Base-by-base conservation (phyloP, 2,329 filamentous ascomycete genomes). In the Lasiodiplodia hormozganensis region DNA sequence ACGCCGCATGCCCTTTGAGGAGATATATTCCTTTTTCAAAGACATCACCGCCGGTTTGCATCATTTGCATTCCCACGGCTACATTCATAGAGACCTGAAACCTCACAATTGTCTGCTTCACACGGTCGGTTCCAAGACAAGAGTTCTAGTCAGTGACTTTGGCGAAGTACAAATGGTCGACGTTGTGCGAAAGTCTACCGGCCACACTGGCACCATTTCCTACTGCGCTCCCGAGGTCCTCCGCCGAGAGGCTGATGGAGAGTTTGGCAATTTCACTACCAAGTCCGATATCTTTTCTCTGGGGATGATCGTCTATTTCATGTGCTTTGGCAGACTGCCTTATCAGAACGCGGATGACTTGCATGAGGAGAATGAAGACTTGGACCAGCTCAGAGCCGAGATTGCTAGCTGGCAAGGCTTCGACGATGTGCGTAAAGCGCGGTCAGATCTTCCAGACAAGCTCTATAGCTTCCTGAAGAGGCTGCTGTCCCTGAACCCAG, bases 251-350 rank as follows among this genome's bases (percentile, higher is more conserved):
- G 80, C 86, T 0, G 85, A 84, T 34, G 95, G 95, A 0, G 86
- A 86, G 0, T 95, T 92, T 73, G 94, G 92, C 8, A 97, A 98
- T 76, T 99, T 99, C 75, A 97, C 94, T 0, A 94, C 93, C 31
- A 99, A 98, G 76, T 97, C 94, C 0, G 96, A 99, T 76, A 92
- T 99, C n/a, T 99, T 99, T 79, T 97, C 94, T 0, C 84, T 99
- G 0, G 96, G 96, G 60, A 97, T 99, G 95, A 98, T 98, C 68
- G 86, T 99, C 3, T 97, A 98, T 79, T 99, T 99, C 76, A 91
- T 99, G 85, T 99, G 96, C 78, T 99, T 99, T 77, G 93, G 91
- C 1, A 87, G 90, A 57, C 85, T 99, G 12, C 96, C 96, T 0
- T 99, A 98, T 76, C 85, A 82, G 28, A 92, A 91, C 73, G 93